These are phyloP conservation scores for Postia placenta DNA, from an alignment of 768 basidiomycete species.

Conservation along the genomic window DNA sequence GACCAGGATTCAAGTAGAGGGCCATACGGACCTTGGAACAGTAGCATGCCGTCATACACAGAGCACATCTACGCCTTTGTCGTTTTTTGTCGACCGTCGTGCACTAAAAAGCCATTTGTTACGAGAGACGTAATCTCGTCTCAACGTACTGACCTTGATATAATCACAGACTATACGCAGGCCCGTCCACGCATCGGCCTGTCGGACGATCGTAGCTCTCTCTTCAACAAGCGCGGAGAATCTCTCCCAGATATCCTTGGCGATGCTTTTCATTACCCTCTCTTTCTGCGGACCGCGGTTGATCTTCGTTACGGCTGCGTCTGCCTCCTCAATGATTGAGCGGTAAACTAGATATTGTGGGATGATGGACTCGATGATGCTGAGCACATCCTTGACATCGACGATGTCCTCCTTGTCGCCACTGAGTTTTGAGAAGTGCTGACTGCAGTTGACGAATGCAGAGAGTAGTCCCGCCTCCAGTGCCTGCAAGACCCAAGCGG, in stretches of 20 bases:
- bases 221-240: slow-evolving; percentile 25
- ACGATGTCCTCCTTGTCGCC: too few species aligned
- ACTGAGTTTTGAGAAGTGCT: slow-evolving; percentile 21
- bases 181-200: slow-evolving; percentile 22
- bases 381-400: slow-evolving; percentile 24
- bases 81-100: slow-evolving; percentile 29
- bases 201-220: slow-evolving; percentile 18
- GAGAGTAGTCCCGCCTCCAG: slow-evolving; percentile 26
- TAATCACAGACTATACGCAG: slow-evolving; percentile 31
- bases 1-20: too few species aligned
- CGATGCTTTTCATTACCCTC: slow-evolving; percentile 17
- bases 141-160: slow-evolving; percentile 23
- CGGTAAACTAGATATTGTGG: slow-evolving; percentile 33
- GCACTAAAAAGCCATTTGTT: slow-evolving; percentile 19
- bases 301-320: slow-evolving; percentile 22
- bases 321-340: slow-evolving; percentile 27
- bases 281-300: slow-evolving; percentile 11
- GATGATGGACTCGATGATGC: slow-evolving; percentile 22
- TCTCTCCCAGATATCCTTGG: slow-evolving; percentile 20
- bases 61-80: slow-evolving; percentile 28
- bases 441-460: slow-evolving; percentile 25
- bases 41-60: slow-evolving; percentile 30
- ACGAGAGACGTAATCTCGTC: neutral
- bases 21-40: slow-evolving; percentile 28
- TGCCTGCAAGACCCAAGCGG: slow-evolving; percentile 29